These are phyloP conservation scores for Candida montana DNA, from an alignment of 805 yeast genomes.

Conservation along the genomic window DNA sequence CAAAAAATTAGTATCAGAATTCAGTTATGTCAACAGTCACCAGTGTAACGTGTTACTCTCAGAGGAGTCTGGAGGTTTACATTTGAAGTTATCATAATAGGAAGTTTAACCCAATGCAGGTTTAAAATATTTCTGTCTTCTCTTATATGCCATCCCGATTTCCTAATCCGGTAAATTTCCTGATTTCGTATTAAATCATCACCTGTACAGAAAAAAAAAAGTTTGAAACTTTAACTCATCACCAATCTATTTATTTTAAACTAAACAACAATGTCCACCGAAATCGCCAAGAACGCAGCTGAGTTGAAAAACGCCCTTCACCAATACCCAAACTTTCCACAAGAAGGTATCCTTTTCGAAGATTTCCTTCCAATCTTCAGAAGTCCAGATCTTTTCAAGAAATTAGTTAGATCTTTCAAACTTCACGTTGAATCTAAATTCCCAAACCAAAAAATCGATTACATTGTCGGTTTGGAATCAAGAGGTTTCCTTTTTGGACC, in stretches of 20 bases:
- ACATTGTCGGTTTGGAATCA: constrained; percentile 90
- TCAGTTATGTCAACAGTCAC: no score
- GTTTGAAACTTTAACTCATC: no score
- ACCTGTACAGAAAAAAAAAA: no score
- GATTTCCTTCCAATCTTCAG: constrained; percentile 94
- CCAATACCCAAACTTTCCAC: constrained; percentile 92
- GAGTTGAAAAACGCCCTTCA: constrained; percentile 50
- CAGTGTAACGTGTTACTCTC: no score
- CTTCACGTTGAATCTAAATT: constrained; percentile 57
- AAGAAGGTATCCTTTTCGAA: constrained; percentile 88
- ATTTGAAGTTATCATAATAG: no score
- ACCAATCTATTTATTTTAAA: neutral
- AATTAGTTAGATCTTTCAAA: constrained; percentile 75
- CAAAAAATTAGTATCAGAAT: no score
- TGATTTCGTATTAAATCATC: no score
- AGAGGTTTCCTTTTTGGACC: constrained; percentile 98
- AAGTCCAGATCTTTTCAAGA: constrained; percentile 73
- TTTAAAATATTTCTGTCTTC: no score
- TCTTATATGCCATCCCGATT: no score
- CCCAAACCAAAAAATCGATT: constrained; percentile 65
- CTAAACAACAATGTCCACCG: constrained; percentile 7
- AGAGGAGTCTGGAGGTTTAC: no score
- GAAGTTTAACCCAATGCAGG: no score
- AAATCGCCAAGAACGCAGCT: constrained; percentile 28
- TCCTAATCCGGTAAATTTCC: no score